Evolutionary conservation across 441 rosid genomes (phyloP).

Genomic region (Erodium chrysanthum): DNA sequence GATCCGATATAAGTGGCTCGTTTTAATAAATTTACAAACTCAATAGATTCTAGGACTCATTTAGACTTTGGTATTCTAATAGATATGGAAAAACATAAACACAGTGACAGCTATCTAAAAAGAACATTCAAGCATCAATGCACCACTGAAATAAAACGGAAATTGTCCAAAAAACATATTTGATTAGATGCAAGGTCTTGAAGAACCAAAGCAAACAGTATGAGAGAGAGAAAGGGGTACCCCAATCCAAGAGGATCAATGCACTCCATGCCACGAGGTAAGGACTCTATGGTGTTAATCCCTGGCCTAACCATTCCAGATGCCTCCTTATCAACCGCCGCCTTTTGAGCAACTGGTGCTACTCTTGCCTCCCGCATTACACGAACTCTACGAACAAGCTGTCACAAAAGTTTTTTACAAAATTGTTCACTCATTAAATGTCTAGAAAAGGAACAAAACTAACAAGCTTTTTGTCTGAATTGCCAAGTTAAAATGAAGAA

Average conservation of each 20-base stretch:
- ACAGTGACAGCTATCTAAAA: neutral
- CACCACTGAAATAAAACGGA: neutral
- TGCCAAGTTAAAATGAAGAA: neutral
- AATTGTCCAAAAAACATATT: neutral
- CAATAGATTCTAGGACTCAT: too few relatives aligned
- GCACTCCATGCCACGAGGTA: conserved; percentile 95
- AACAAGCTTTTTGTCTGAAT: neutral
- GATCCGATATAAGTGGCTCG: too few relatives aligned
- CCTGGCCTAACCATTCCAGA: conserved; percentile 38
- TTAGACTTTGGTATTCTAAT: neutral
- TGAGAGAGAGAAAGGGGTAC: conserved; percentile 29
- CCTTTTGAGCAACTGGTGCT: conserved; percentile 62
- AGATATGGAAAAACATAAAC: neutral
- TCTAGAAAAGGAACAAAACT: neutral
- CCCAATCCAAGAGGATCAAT: conserved; percentile 90
- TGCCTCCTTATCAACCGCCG: conserved; percentile 44
- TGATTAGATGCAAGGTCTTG: neutral
- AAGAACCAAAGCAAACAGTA: conserved; percentile 8
- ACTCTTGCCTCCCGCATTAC: conserved; percentile 89
- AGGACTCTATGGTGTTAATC: conserved; percentile 55
- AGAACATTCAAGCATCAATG: neutral
- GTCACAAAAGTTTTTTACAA: conserved; percentile 17
- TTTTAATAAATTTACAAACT: too few relatives aligned
- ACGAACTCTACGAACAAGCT: conserved; percentile 92
- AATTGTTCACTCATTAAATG: neutral